Conservation (phyloP, 179 eudicot genomes). For the Dionaea muscipula region DNA sequence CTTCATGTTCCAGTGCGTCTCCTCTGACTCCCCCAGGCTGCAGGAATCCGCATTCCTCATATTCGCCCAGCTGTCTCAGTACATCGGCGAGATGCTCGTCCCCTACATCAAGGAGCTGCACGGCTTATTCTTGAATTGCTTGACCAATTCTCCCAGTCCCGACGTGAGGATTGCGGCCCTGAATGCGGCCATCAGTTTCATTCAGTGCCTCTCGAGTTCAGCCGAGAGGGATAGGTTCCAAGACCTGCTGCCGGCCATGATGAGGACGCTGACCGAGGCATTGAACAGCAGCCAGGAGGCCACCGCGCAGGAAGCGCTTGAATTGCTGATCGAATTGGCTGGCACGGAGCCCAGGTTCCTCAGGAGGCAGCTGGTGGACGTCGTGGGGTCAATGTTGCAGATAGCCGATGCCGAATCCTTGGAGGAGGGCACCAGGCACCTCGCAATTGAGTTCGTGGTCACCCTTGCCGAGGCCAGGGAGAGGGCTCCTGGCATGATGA, state of each 20-base stretch:
- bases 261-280: slow-evolving; percentile 75
- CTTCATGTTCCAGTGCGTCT: slow-evolving; percentile 77
- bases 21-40: slow-evolving; percentile 42
- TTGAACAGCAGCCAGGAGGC: slow-evolving; percentile 72
- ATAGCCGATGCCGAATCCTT: slow-evolving; percentile 74
- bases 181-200: slow-evolving; percentile 68
- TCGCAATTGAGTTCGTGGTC: slow-evolving; percentile 78
- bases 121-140: slow-evolving; percentile 42
- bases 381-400: slow-evolving; percentile 85
- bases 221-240: slow-evolving; percentile 74
- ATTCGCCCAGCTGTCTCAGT: slow-evolving; percentile 70
- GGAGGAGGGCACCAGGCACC: slow-evolving; percentile 79
- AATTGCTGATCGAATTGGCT: slow-evolving; percentile 74
- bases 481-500: slow-evolving; percentile 96
- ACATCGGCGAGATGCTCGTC: slow-evolving; percentile 44
- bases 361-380: slow-evolving; percentile 75
- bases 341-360: slow-evolving; percentile 87
- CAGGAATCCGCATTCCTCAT: slow-evolving; percentile 76
- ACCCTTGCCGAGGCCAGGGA: slow-evolving; percentile 90
- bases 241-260: slow-evolving; percentile 84
- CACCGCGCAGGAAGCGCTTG: slow-evolving; percentile 86
- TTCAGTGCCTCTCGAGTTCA: slow-evolving; percentile 55
- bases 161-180: slow-evolving; percentile 74
- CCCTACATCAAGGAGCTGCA: slow-evolving; percentile 59
- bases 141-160: slow-evolving; percentile 27